These are phyloP conservation scores for Spergularia marina DNA, from an alignment of 148 eudicot genomes.

Conservation along the genomic window DNA sequence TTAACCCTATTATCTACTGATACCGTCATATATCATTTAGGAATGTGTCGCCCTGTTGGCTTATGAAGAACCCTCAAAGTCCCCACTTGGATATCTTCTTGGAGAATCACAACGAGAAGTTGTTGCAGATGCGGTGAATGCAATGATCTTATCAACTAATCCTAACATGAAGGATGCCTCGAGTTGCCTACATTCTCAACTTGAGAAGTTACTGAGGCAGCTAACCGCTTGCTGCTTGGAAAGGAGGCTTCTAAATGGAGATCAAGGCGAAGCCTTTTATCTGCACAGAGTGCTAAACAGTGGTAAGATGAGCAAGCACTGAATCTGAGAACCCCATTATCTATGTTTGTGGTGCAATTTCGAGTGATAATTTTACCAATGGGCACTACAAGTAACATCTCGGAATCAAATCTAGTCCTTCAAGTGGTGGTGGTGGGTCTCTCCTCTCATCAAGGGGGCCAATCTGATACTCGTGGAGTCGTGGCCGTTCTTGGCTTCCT, in stretches of 20 bases:
- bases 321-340: not conserved
- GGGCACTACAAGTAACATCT: not conserved
- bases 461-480: not conserved
- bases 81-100: conserved; percentile 79
- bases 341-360: not conserved
- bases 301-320: conserved; percentile 36
- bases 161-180: conserved; percentile 43
- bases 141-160: conserved; percentile 69
- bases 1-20: not conserved
- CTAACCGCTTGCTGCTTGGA: conserved; percentile 76
- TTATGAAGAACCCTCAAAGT: conserved; percentile 69
- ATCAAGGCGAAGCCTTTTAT: conserved; percentile 85
- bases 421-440: not conserved
- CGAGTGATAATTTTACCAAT: not conserved
- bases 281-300: conserved; percentile 50
- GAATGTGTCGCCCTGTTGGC: conserved; percentile 89
- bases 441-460: not conserved
- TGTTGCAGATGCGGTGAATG: conserved; percentile 84
- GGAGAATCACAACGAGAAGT: conserved; percentile 71
- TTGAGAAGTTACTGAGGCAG: conserved; percentile 77
- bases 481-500: conserved; percentile 6
- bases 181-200: conserved; percentile 66
- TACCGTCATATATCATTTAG: conserved; percentile 28
- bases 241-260: conserved; percentile 71
- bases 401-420: conserved; percentile 4